Percentiles rank a stretch among this genome's conserved stretches.
These are phyloP conservation scores for Cladorrhinum samala DNA, from an alignment of 495 filamentous ascomycete genomes.

Conservation along the genomic window DNA sequence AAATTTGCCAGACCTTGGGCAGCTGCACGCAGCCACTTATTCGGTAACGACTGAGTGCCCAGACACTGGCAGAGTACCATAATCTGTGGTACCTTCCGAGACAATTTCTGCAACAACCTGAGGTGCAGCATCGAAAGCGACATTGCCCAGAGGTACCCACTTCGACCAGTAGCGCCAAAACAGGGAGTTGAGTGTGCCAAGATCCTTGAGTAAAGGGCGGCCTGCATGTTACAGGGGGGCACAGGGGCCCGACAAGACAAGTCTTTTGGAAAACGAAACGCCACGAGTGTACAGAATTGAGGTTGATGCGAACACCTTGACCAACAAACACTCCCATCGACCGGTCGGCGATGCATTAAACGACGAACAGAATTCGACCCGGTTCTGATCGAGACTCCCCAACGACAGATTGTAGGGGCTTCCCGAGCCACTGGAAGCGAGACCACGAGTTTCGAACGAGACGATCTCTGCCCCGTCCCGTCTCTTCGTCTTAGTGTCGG, in stretches of 20 bases:
- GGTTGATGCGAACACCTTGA: conserved; percentile 25
- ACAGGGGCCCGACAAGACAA: neutral
- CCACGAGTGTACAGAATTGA: conserved; percentile 18
- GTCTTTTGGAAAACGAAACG: conserved; percentile 18
- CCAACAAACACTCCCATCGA: conserved; percentile 8
- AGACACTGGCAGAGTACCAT: neutral
- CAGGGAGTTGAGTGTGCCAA: conserved; percentile 12
- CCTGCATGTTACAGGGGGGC: neutral
- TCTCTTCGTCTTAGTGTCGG: neutral
- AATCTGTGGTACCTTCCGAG: neutral
- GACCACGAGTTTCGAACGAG: neutral
- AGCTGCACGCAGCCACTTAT: neutral
- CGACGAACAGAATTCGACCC: conserved; percentile 2
- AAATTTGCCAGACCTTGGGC: neutral
- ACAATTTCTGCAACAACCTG: neutral
- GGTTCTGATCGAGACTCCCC: neutral
- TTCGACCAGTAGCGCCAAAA: conserved; percentile 1
- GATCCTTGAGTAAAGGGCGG: conserved; percentile 4
- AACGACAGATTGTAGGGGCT: neutral
- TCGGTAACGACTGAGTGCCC: neutral
- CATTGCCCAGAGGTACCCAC: conserved; percentile 2
- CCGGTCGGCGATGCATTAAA: conserved; percentile 26
- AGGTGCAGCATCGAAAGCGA: conserved; percentile 4
- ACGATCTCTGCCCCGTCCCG: neutral
- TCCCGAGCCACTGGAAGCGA: neutral